Evolutionary conservation across 2,329 filamentous ascomycete genomes (phyloP), one percentile per base, ranked within the genome.

Genomic region (Colletotrichum tropicale): DNA sequence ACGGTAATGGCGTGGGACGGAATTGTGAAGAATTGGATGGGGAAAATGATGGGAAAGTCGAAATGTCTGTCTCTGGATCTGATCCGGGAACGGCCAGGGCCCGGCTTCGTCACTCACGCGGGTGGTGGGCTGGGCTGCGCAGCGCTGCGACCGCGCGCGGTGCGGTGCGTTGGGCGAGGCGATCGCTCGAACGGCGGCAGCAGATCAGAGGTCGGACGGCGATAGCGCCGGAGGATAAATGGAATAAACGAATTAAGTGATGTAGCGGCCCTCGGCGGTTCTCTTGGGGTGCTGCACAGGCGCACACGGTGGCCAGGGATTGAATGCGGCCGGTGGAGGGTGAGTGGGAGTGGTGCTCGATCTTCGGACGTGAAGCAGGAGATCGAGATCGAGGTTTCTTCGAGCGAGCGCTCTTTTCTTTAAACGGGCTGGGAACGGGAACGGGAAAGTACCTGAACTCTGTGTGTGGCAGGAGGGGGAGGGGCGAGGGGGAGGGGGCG

Each of bases 371-470:
- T n/a, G 73, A 43, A 64, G 56, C 36, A 36, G 43, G 73, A 16
- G 60, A 75, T 73, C 64, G 70, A 56, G 73, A 75, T 75, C 73
- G 73, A 72, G 70, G 48, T 26, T 66, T 70, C 52, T 36, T 48
- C 69, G 43, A 62, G 70, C 34, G 34, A 38, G 34, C 34, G 5
- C 60, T 60, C 12, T 52, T 52, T 52, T 52, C 43, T 52, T 52
- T 52, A 52, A 52, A 21, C 43, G n/a, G 43, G n/a, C 43, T 52
- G 43, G 43, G 43, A 21, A 21, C 10, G 43, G 43, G 16, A 21
- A 52, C 13, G 43, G 43, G 16, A 21, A 52, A 52, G 43, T 21
- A 21, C 43, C 43, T 52, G 43, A 52, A 21, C 43, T 52, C 64
- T 52, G 26, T 66, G 55, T 32, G 34, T 18, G 26, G 55, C 55